Conservation (phyloP, 768 basidiomycete genomes). For the Kwoniella sp. region DNA sequence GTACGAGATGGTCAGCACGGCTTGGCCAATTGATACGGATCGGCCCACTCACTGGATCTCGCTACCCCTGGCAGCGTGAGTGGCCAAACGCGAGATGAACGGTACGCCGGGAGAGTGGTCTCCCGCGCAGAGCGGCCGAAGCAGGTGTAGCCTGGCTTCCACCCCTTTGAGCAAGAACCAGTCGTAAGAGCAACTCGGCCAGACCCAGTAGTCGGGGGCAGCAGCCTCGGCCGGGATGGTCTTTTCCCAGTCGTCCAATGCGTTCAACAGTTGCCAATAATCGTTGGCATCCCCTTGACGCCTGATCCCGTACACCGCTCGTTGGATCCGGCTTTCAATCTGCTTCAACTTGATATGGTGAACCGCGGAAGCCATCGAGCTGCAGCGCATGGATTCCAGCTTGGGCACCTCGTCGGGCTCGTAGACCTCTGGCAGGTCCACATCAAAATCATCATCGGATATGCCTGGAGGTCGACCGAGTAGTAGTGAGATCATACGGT, state of each 20-base stretch:
- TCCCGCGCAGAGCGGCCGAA: slow-evolving; percentile 16
- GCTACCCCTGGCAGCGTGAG: slow-evolving; percentile 17
- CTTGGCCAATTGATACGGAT: too few species aligned
- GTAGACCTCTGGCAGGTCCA: slow-evolving; percentile 19
- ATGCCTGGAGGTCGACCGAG: slow-evolving; percentile 36
- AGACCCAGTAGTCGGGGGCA: not conserved
- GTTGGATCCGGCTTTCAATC: slow-evolving; percentile 23
- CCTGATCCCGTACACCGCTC: slow-evolving; percentile 11
- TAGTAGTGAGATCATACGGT: slow-evolving; percentile 27
- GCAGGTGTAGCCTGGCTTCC: slow-evolving; percentile 18
- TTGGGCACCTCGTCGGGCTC: not conserved
- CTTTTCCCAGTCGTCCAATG: slow-evolving; percentile 8
- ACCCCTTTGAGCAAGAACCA: slow-evolving; percentile 18
- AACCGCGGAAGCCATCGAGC: slow-evolving; percentile 16
- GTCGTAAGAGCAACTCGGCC: slow-evolving; percentile 11
- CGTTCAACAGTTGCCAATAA: slow-evolving; percentile 7
- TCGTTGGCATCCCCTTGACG: slow-evolving; percentile 1
- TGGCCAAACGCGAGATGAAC: slow-evolving; percentile 14
- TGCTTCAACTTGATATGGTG: slow-evolving; percentile 23
- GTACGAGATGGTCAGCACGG: not conserved
- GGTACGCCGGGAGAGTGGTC: not conserved
- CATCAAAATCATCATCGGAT: slow-evolving; percentile 40
- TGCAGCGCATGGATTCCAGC: not conserved
- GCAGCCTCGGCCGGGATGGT: slow-evolving; percentile 11
- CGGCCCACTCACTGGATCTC: slow-evolving; percentile 18